These are phyloP conservation scores for Darksidea phi DNA, from an alignment of 495 filamentous ascomycete species.

Conservation along the genomic window DNA sequence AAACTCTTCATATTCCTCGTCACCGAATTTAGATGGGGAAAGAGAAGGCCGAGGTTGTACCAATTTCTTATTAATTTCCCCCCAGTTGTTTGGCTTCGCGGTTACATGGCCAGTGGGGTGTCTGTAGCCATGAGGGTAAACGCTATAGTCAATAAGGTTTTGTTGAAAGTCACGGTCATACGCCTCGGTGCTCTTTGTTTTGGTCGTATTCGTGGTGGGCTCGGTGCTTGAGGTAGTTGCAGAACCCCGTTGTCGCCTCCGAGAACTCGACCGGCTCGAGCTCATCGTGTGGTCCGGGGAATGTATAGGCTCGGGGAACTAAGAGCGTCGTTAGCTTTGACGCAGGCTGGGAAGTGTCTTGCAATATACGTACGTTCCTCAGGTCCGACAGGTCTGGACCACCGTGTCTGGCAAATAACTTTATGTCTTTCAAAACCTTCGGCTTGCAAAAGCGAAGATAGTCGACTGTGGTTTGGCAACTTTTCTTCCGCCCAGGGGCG, in stretches of 20 bases:
- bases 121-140: conserved; percentile 32
- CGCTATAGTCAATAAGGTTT: conserved; percentile 28
- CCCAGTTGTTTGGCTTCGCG: conserved; percentile 28
- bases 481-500: conserved; percentile 26
- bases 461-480: conserved; percentile 9
- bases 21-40: too few relatives aligned
- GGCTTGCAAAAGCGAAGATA: conserved; percentile 17
- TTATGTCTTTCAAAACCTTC: conserved; percentile 29
- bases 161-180: conserved; percentile 36
- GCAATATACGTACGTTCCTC: conserved; percentile 26
- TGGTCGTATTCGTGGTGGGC: conserved; percentile 25
- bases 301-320: conserved; percentile 34
- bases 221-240: conserved; percentile 16
- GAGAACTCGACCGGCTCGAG: conserved; percentile 27
- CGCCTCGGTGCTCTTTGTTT: conserved; percentile 22
- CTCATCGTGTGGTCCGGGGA: conserved; percentile 31
- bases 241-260: conserved; percentile 16
- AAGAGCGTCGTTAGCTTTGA: conserved; percentile 11
- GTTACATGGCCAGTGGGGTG: conserved; percentile 29
- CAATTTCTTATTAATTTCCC: conserved; percentile 31
- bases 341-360: background rate
- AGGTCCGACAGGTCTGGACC: conserved; percentile 36
- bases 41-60: too few relatives aligned
- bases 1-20: too few relatives aligned
- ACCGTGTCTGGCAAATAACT: conserved; percentile 34